Percentiles rank a stretch among this genome's conserved stretches.
Evolutionary conservation across 352 stramenopile species (phyloP).

Genomic region (Pythium periplocum): DNA sequence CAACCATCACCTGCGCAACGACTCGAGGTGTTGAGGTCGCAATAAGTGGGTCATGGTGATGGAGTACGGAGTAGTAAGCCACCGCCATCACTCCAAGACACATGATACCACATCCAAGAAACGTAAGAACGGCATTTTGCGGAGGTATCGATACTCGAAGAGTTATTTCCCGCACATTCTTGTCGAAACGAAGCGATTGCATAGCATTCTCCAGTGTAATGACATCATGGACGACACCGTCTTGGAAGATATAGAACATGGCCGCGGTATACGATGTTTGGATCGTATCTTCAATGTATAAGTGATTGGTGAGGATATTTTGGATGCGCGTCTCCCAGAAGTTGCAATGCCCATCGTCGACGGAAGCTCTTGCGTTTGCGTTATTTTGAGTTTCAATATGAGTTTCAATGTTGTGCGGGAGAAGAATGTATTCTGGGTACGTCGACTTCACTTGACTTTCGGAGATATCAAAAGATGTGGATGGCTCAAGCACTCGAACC

Average conservation of each 20-base stretch:
- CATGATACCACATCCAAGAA: slow-evolving; percentile 20
- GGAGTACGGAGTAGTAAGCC: not conserved
- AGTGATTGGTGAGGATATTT: slow-evolving; percentile 24
- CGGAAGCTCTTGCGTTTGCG: not conserved
- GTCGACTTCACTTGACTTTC: not conserved
- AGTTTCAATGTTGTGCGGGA: slow-evolving; percentile 12
- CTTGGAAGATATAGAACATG: slow-evolving; percentile 32
- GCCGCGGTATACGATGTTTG: slow-evolving; percentile 29
- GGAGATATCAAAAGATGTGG: not conserved
- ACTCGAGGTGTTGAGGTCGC: not conserved
- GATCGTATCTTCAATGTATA: slow-evolving; percentile 34
- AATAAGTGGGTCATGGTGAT: not conserved
- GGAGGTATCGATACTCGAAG: not conserved
- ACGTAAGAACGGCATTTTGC: slow-evolving; percentile 4
- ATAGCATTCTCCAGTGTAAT: not conserved
- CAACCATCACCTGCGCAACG: slow-evolving; percentile 4
- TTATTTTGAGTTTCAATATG: too few species aligned
- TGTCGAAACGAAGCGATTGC: not conserved
- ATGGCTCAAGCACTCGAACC: not conserved
- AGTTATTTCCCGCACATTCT: not conserved
- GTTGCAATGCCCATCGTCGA: too few species aligned
- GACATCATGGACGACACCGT: slow-evolving; percentile 8
- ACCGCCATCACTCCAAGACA: too few species aligned
- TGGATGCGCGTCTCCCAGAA: slow-evolving; percentile 9
- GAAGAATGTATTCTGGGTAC: not conserved